Evolutionary conservation across 306 rosid species (phyloP).

Genomic region (Prosopis cineraria): DNA sequence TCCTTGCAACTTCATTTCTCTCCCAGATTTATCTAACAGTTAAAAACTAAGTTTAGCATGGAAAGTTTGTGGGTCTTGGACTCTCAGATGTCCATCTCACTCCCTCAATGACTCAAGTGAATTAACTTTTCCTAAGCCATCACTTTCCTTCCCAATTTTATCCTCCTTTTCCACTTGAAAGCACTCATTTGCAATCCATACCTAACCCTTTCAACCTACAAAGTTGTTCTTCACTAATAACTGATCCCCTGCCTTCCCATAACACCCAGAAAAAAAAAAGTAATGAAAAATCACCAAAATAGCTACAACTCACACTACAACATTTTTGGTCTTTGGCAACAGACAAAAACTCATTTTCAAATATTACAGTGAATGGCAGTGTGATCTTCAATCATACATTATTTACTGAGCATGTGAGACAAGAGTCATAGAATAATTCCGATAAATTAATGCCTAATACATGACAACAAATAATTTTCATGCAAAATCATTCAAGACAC

Average conservation of each 20-base stretch:
- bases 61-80: not conserved
- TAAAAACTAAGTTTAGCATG: not conserved
- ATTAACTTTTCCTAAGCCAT: not conserved
- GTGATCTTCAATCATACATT: not conserved
- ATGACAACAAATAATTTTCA: not conserved
- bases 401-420: too few species aligned
- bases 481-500: conserved; percentile 11
- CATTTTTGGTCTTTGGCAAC: too few species aligned
- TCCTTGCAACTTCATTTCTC: not conserved
- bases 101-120: not conserved
- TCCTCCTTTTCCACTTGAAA: not conserved
- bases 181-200: not conserved
- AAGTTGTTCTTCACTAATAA: too few species aligned
- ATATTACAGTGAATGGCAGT: not conserved
- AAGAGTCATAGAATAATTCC: conserved; percentile 10
- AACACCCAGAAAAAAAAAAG: not conserved
- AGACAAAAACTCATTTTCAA: conserved; percentile 7
- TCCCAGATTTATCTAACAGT: not conserved
- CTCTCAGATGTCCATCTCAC: not conserved
- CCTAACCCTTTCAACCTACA: too few species aligned
- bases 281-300: not conserved
- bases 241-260: not conserved
- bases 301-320: too few species aligned
- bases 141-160: not conserved
- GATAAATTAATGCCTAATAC: not conserved